Base-by-base conservation (phyloP, 2,329 filamentous ascomycete species). In the Conoideocrella luteorostrata region DNA sequence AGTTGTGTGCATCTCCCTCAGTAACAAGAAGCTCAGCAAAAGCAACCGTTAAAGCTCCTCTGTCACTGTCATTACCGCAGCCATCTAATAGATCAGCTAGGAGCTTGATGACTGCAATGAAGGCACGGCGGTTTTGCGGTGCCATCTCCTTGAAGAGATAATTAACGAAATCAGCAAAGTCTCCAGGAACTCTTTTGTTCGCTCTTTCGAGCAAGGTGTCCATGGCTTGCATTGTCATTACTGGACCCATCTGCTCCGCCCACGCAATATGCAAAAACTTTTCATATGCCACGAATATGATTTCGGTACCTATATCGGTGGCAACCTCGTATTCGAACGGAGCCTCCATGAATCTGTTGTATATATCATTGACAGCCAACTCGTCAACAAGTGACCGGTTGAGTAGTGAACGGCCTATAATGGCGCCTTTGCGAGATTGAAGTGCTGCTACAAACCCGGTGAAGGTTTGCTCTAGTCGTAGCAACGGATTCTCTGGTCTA, bases 211-310 rank as follows among this genome's bases (percentile, higher is more conserved):
- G 89, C n/a, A 97, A 72, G 2, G 80, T 79, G 45, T 84, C 78
- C 29, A 96, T 71, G 5, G 80, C 76, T 37, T 84, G 73, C 41
- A 79, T 73, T 2, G 86, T 80, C 61, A 97, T 80, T 44, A 97
- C 79, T 3, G 87, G 80, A 0, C 91, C 91, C 73, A 96, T 89
- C 54, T 88, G 84, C 51, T 91, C 86, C 47, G 78, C 82, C 91
- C 91, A 97, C 11, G 87, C 89, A 50, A 89, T 83, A 46, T 81
- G 82, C 47, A 96, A 69, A 54, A 96, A 97, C 49, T 94, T 96
- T 61, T 96, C 90, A 60, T 96, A 97, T 0, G 90, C 86, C 21
- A 86, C 85, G 58, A 96, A 95, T 5, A 97, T 75, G 17, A 91
- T 82, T 56, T 96, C 89, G 7, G 91, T 80, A 3, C 82, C 77